phyloP scores from a whole-genome alignment of 257 asterid genomes.

The Knoxia roxburghii region DNA sequence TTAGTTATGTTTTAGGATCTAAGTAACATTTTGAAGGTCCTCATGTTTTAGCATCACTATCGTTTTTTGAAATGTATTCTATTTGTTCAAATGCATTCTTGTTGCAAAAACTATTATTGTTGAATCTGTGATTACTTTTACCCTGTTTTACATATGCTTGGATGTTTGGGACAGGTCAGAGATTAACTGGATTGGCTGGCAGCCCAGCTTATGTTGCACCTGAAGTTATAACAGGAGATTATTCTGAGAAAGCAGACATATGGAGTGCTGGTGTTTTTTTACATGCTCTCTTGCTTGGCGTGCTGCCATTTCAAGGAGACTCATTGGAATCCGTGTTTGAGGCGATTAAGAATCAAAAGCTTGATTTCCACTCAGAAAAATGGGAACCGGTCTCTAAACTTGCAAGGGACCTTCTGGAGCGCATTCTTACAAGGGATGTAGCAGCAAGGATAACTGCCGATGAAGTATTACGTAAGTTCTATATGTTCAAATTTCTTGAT shows the following conservation, averaged over 20 bases:
- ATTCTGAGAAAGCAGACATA: conserved; percentile 36
- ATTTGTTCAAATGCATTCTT: background rate
- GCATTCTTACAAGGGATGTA: conserved; percentile 40
- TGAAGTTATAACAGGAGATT: conserved; percentile 38
- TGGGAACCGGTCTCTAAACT: conserved; percentile 41
- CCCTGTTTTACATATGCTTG: background rate
- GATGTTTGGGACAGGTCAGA: conserved; percentile 29
- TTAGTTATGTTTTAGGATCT: background rate
- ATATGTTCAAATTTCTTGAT: background rate
- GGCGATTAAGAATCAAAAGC: conserved; percentile 32
- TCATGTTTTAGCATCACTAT: background rate
- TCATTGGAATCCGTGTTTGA: conserved; percentile 34
- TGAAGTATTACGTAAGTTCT: conserved; percentile 41
- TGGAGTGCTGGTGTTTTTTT: conserved; percentile 52
- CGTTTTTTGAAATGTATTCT: background rate
- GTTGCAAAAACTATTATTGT: background rate
- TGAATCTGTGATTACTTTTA: background rate
- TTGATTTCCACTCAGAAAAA: conserved; percentile 37
- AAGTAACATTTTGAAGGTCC: background rate
- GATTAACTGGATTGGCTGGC: conserved; percentile 43
- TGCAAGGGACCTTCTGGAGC: conserved; percentile 45
- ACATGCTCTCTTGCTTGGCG: conserved; percentile 41
- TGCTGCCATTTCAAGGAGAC: conserved; percentile 43
- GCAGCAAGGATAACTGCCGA: conserved; percentile 40
- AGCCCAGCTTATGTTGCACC: conserved; percentile 51